Base-by-base conservation (phyloP, 257 asterid species). In the Ilex asprella region DNA sequence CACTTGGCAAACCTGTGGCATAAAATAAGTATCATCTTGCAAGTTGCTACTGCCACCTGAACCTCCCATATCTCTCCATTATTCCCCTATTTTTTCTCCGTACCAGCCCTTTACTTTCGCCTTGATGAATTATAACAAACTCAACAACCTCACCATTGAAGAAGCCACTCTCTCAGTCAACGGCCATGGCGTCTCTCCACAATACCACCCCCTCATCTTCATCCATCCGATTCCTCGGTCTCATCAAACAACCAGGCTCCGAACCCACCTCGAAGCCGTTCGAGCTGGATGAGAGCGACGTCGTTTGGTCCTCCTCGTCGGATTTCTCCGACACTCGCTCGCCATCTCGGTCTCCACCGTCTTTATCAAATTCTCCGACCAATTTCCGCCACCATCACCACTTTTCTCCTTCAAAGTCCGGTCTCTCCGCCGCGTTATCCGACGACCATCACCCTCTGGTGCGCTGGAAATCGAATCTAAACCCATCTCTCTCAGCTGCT, bases 241-340 rank as follows among this genome's bases (percentile, higher is more conserved):
- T 67, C 72, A 59, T 63, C 59, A 69, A 68, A 2, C 86, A 60
- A 58, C 80, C 92, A 47, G 81, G 73, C n/a, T 49, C 79, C 76
- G 75, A 51, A 53, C 60, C 72, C 0, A 41, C 16, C 71, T n/a
- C 21, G 30, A 39, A 73, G 63, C 61, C 82, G 49, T 60, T 82
- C 61, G 97, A 91, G 78, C 84, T 91, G 74, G 77, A 84, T 70
- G 98, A 91, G 39, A 78, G 77, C 75, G 98, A 91, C 81, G 84
- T 91, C 70, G 83, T 88, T 15, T 88, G 95, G 95, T 84, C 91
- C 27, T 72, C 86, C 63, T 56, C 82, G 46, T 67, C 79, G 54
- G 59, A 75, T 63, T 69, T 84, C 70, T 50, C 82, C 70, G 69
- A 66, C 39, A 11, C 78, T 0, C 61, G 63, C 52, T 70, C 71